Percentiles rank a stretch among this genome's conserved stretches.
These are phyloP conservation scores for Psilocybe tampanensis DNA, from an alignment of 768 basidiomycete species.

Conservation along the genomic window DNA sequence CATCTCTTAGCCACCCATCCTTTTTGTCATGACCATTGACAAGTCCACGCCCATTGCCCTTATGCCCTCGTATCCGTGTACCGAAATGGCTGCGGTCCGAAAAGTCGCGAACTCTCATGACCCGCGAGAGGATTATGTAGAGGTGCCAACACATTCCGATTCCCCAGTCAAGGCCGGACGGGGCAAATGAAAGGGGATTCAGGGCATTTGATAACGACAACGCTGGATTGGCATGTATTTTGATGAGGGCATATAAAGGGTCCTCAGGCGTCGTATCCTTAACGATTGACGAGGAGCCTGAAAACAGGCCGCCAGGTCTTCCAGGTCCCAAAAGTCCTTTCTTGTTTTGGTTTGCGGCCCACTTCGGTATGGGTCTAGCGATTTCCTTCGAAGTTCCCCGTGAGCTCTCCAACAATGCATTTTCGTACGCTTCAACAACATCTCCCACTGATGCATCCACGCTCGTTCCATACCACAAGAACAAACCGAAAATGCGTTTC, in stretches of 20 bases:
- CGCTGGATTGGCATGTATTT: constrained; percentile 72
- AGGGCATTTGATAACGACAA: constrained; percentile 72
- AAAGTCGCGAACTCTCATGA: constrained; percentile 83
- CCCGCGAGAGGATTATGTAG: constrained; percentile 84
- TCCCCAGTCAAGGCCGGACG: constrained; percentile 79
- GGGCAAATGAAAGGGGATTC: constrained; percentile 70
- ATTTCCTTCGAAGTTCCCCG: constrained; percentile 32
- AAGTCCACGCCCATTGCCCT: constrained; percentile 19
- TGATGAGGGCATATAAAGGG: constrained; percentile 80
- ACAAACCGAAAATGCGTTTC: constrained; percentile 90
- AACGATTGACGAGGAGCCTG: constrained; percentile 33
- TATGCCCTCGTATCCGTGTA: constrained; percentile 19
- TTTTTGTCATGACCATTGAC: constrained; percentile 26
- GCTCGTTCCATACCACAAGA: constrained; percentile 84
- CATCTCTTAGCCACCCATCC: constrained; percentile 38
- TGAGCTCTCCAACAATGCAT: constrained; percentile 30
- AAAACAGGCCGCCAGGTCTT: constrained; percentile 28
- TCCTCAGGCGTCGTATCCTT: constrained; percentile 44
- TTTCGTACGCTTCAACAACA: constrained; percentile 67
- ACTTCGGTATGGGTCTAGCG: constrained; percentile 63
- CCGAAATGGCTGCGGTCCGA: constrained; percentile 71
- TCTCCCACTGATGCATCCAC: constrained; percentile 72
- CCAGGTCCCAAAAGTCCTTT: constrained; percentile 16
- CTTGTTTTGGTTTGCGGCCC: constrained; percentile 38
- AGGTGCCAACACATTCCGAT: constrained; percentile 82